These are phyloP conservation scores for Earliella scabrosa DNA, from an alignment of 1,284 basidiomycete genomes.

Conservation along the genomic window DNA sequence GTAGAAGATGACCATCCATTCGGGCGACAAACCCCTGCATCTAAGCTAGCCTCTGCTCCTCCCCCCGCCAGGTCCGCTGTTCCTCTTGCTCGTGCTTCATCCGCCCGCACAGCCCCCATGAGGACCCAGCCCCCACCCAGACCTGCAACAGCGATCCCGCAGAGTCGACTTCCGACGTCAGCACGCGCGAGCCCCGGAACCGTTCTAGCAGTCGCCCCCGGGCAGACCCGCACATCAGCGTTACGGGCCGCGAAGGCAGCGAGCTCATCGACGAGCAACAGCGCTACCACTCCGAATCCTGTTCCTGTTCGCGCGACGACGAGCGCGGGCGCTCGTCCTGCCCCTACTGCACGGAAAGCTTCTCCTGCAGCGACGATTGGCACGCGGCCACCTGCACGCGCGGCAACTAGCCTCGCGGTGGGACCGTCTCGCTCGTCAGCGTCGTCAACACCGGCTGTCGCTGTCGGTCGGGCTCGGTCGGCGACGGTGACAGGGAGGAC, in stretches of 20 bases:
- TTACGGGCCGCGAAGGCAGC: constrained; percentile 23
- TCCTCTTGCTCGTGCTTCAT: background rate
- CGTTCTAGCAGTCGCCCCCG: constrained; percentile 2
- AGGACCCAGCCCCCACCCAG: background rate
- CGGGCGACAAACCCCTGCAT: background rate
- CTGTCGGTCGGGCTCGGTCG: constrained; percentile 3
- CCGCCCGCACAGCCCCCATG: background rate
- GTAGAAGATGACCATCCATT: constrained; percentile 21
- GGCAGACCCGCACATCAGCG: constrained; percentile 20
- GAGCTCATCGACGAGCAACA: constrained; percentile 4
- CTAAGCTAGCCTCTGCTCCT: background rate
- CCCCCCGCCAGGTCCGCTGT: background rate
- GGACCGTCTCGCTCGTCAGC: too few species aligned
- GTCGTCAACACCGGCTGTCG: background rate
- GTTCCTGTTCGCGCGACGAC: background rate
- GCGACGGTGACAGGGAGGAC: constrained; percentile 5
- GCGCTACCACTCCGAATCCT: constrained; percentile 10
- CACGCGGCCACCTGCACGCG: background rate
- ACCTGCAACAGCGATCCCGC: constrained; percentile 7
- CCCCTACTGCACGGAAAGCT: background rate
- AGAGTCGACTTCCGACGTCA: constrained; percentile 3
- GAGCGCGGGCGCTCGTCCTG: constrained; percentile 6
- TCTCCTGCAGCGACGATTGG: background rate
- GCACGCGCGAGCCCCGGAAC: background rate
- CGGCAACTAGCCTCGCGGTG: too few species aligned